Evolutionary conservation across 495 filamentous ascomycete genomes (phyloP).

Genomic region (Penicillium odoratum): DNA sequence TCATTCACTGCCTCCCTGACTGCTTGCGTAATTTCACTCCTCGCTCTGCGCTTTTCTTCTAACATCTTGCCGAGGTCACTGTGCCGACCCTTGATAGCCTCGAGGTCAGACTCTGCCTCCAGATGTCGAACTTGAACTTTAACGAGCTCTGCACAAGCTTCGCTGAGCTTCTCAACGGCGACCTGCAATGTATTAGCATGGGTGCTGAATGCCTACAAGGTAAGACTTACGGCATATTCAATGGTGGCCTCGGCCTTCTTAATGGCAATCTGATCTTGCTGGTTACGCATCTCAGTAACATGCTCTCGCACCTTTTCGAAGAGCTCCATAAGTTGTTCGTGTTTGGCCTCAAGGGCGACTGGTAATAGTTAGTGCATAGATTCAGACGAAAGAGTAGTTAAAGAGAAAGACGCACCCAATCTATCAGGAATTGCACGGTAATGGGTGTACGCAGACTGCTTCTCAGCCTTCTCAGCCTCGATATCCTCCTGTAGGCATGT

Average conservation of each 20-base stretch:
- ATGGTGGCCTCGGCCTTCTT: slow-evolving; percentile 64
- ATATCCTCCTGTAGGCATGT: slow-evolving; percentile 36
- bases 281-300: slow-evolving; percentile 42
- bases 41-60: slow-evolving; percentile 42
- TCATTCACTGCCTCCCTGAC: slow-evolving; percentile 30
- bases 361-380: slow-evolving; percentile 14
- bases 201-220: background rate
- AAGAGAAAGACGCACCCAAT: slow-evolving; percentile 55
- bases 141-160: slow-evolving; percentile 60
- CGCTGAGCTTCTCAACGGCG: slow-evolving; percentile 58
- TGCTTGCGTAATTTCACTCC: slow-evolving; percentile 35
- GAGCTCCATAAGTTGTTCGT: slow-evolving; percentile 40
- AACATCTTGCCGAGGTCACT: slow-evolving; percentile 55
- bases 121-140: slow-evolving; percentile 66
- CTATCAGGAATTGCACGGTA: slow-evolving; percentile 67
- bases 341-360: slow-evolving; percentile 56
- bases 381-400: background rate
- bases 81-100: slow-evolving; percentile 62
- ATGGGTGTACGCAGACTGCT: slow-evolving; percentile 61
- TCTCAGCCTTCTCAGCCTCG: slow-evolving; percentile 52
- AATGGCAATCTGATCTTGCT: slow-evolving; percentile 58
- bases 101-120: slow-evolving; percentile 79
- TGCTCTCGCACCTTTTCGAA: slow-evolving; percentile 44
- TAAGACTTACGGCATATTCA: slow-evolving; percentile 58
- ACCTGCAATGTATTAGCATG: slow-evolving; percentile 41